Percentiles rank a stretch among this genome's conserved stretches.
Evolutionary conservation across 176 grass and related monocot species (phyloP).

Genomic region (Puya raimondii): DNA sequence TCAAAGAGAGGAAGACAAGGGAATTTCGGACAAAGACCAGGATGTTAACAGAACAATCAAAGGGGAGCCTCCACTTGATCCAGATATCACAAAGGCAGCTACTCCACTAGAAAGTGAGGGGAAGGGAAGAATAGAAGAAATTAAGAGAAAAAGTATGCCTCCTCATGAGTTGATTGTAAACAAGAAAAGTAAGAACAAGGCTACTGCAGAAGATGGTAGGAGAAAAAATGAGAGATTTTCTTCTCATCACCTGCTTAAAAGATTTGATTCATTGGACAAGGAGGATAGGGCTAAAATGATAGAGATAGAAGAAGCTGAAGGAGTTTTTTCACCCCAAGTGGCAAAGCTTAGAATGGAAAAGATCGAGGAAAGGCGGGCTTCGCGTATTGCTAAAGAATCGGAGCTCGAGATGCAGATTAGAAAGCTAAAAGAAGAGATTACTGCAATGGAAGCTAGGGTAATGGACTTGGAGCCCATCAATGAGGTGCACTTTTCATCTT

Average conservation of each 20-base stretch:
- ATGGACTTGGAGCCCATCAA: conserved; percentile 5
- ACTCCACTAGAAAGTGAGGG: not conserved
- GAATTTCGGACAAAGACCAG: not conserved
- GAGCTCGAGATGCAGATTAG: conserved; percentile 1
- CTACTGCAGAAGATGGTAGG: not conserved
- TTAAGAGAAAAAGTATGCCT: not conserved
- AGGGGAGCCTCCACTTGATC: not conserved
- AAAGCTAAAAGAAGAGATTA: conserved; percentile 17
- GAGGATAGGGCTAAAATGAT: not conserved
- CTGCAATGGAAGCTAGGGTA: conserved; percentile 6
- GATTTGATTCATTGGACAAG: not conserved
- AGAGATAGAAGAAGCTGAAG: not conserved
- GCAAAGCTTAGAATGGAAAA: not conserved
- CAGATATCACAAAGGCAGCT: not conserved
- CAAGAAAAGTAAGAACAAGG: not conserved
- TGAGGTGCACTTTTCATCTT: not conserved
- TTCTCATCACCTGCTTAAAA: not conserved
- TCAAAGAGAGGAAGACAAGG: not conserved
- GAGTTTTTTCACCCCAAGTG: not conserved
- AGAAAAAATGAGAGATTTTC: not conserved
- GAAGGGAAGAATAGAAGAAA: not conserved
- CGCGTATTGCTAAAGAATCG: not conserved
- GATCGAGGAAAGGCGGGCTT: not conserved
- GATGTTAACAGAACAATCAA: not conserved
- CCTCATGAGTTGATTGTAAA: not conserved